Conservation (phyloP, 2,329 filamentous ascomycete species). For the Zopfia rhizophila region DNA sequence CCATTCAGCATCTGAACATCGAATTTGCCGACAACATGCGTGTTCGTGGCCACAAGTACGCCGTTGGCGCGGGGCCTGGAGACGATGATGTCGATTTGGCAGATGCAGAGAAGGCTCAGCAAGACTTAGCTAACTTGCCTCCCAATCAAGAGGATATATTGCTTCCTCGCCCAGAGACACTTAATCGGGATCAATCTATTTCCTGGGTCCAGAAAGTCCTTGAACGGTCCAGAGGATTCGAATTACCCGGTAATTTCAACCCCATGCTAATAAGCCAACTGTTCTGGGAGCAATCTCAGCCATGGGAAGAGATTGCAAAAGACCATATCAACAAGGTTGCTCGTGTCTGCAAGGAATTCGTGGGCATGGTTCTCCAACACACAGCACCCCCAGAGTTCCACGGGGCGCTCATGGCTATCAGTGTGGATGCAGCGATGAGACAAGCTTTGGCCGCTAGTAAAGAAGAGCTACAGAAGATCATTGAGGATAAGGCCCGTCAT, state of each 20-base stretch:
- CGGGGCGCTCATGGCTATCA: constrained; percentile 45
- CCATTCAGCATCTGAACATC: constrained; percentile 62
- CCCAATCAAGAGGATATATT: no score
- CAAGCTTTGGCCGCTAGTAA: constrained; percentile 48
- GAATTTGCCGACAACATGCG: constrained; percentile 60
- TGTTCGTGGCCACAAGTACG: constrained; percentile 53
- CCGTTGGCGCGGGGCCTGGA: constrained; percentile 36
- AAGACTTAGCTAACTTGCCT: constrained; percentile 1
- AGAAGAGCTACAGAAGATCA: constrained; percentile 57
- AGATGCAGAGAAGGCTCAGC: constrained; percentile 21
- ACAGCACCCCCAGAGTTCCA: constrained; percentile 54
- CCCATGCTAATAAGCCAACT: constrained; percentile 67
- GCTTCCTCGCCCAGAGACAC: constrained; percentile 25
- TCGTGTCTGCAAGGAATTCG: constrained; percentile 43
- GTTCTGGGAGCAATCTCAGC: constrained; percentile 66
- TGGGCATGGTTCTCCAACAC: constrained; percentile 46
- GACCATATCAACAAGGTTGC: constrained; percentile 50
- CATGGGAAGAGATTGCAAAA: constrained; percentile 59
- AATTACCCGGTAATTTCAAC: constrained; percentile 70
- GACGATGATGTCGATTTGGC: constrained; percentile 20
- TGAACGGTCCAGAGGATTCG: constrained; percentile 59
- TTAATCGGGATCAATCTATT: constrained; percentile 53
- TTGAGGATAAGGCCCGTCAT: constrained; percentile 59
- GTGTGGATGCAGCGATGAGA: constrained; percentile 54
- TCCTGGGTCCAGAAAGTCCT: constrained; percentile 54